These are phyloP conservation scores for Suaeda aralocaspica DNA, from an alignment of 148 eudicot species.

Conservation along the genomic window DNA sequence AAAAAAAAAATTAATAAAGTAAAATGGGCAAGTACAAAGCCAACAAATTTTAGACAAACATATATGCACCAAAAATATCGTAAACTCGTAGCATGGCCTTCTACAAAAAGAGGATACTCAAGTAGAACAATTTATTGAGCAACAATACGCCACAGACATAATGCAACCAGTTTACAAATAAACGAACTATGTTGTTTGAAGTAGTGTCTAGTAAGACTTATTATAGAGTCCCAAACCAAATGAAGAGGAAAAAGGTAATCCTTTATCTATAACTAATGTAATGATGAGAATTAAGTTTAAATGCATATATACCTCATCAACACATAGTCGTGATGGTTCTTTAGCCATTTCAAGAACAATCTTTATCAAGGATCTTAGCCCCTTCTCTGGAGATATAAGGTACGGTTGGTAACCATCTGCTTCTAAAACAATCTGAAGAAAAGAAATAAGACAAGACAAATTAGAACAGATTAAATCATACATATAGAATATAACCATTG, in stretches of 20 bases:
- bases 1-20: not conserved
- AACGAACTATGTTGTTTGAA: no score
- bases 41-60: no score
- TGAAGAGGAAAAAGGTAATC: not conserved
- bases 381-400: conserved; percentile 98
- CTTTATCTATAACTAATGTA: not conserved
- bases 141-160: not conserved
- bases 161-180: not conserved
- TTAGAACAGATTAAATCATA: not conserved
- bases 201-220: not conserved
- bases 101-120: not conserved
- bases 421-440: conserved; percentile 82
- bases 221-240: not conserved
- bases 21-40: not conserved
- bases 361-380: conserved; percentile 85
- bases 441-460: conserved; percentile 9
- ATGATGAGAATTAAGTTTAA: not conserved
- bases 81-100: not conserved
- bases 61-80: not conserved
- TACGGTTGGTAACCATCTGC: conserved; percentile 99
- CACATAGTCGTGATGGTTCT: conserved; percentile 97
- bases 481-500: not conserved
- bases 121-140: not conserved
- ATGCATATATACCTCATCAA: conserved; percentile 75
- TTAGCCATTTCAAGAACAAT: conserved; percentile 88